Percentiles rank a stretch among this genome's conserved stretches.
These are phyloP conservation scores for Trametes coccinea DNA, from an alignment of 768 basidiomycete genomes.

Conservation along the genomic window DNA sequence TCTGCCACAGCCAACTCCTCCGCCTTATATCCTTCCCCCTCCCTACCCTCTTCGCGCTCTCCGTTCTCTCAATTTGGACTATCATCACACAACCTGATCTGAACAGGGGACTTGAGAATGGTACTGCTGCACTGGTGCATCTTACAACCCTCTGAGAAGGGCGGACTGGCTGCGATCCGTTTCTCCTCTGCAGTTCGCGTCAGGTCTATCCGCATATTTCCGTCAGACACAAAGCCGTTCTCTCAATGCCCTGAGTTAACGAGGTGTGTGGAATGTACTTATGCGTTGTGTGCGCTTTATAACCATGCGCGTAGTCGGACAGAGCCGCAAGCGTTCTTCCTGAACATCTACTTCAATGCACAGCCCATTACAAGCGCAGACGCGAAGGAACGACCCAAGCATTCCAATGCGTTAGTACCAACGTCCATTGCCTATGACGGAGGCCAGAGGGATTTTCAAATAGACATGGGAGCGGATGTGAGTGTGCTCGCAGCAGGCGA, in stretches of 20 bases:
- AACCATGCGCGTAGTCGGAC: conserved; percentile 50
- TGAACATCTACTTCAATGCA: conserved; percentile 77
- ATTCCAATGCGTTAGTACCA: conserved; percentile 71
- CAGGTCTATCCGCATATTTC: conserved; percentile 68
- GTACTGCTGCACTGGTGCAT: conserved; percentile 70
- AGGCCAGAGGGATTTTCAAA: conserved; percentile 60
- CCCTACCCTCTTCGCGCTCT: not conserved
- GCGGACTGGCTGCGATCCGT: conserved; percentile 67
- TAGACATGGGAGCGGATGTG: conserved; percentile 73
- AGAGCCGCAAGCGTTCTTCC: conserved; percentile 70
- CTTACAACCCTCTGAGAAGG: conserved; percentile 56
- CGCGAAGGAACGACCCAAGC: conserved; percentile 58
- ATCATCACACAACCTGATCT: no score
- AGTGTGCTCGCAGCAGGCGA: conserved; percentile 25
- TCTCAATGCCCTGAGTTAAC: conserved; percentile 56
- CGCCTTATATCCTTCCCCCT: conserved; percentile 1
- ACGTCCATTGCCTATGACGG: conserved; percentile 74
- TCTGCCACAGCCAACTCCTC: not conserved
- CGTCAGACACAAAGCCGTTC: conserved; percentile 66
- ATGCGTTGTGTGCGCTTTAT: not conserved
- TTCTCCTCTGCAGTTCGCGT: conserved; percentile 69
- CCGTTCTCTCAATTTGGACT: not conserved
- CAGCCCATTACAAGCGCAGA: conserved; percentile 48
- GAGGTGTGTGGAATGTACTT: not conserved
- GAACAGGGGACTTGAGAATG: not conserved